These are phyloP conservation scores for Magnusiomyces magnusii DNA, from an alignment of 1,139 yeast genomes.

Conservation along the genomic window DNA sequence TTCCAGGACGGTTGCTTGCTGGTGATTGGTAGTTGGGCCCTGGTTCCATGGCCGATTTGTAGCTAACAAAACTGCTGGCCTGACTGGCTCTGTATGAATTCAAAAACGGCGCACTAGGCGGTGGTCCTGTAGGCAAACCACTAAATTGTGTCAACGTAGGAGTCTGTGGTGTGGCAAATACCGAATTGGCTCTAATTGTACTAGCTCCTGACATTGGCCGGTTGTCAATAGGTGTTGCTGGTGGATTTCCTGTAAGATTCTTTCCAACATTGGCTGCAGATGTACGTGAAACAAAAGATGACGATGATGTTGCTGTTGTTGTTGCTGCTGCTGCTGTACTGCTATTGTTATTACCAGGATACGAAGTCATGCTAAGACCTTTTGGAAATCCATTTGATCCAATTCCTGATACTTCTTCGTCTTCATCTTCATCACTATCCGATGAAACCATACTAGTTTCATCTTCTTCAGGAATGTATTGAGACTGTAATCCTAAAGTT, in stretches of 20 bases:
- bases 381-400: background rate
- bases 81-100: background rate
- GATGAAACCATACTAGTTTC: background rate
- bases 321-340: no score
- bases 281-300: background rate
- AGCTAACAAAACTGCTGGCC: background rate
- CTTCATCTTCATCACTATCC: constrained; percentile 8
- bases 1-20: background rate
- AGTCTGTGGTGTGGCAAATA: background rate
- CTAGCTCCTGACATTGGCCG: background rate
- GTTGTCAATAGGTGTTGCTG: background rate
- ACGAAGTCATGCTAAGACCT: background rate
- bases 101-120: background rate
- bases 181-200: background rate
- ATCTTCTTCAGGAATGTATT: constrained; percentile 10
- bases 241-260: background rate
- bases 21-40: background rate
- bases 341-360: background rate
- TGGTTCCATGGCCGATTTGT: background rate
- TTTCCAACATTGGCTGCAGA: background rate
- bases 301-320: background rate
- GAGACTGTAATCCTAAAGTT: constrained; percentile 8
- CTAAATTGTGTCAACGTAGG: background rate
- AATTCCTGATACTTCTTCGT: background rate
- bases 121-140: background rate